A percentile compares a stretch with the other conserved stretches of the same genome.
Conservation (phyloP, 768 basidiomycete genomes). For the Tremella mesenterica region DNA sequence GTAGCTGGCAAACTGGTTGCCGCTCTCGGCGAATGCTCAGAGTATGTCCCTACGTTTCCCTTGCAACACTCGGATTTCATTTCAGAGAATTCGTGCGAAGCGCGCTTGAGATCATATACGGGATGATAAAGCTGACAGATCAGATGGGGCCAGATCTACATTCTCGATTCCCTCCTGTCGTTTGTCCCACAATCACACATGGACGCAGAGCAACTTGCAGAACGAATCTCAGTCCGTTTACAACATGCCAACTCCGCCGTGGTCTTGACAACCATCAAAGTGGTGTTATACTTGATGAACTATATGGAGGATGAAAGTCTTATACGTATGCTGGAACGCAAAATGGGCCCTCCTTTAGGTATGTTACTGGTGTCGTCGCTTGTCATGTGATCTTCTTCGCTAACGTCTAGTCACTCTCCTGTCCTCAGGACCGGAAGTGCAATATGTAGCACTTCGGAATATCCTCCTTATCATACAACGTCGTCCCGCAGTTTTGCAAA, state of each 20-base stretch:
- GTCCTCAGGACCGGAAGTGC: constrained; percentile 95
- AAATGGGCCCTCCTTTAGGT: constrained; percentile 98
- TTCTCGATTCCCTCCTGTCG: constrained; percentile 83
- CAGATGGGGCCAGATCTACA: constrained; percentile 99
- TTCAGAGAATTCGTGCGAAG: too few species aligned
- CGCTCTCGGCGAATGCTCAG: constrained; percentile 90
- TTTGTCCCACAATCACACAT: constrained; percentile 80
- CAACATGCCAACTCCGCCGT: constrained; percentile 99
- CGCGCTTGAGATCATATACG: neutral
- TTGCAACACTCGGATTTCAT: too few species aligned
- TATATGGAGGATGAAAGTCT: constrained; percentile 86
- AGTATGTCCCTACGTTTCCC: too few species aligned
- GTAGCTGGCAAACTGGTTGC: constrained; percentile 82
- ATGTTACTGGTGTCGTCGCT: constrained; percentile 11
- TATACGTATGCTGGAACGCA: constrained; percentile 85
- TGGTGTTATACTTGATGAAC: constrained; percentile 93
- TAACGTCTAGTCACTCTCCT: constrained; percentile 67
- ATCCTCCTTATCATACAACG: constrained; percentile 96
- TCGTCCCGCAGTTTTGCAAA: constrained; percentile 79
- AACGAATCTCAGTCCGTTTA: constrained; percentile 82
- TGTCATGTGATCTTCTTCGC: neutral
- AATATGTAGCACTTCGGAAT: constrained; percentile 94
- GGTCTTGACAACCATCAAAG: constrained; percentile 96
- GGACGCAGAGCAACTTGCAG: constrained; percentile 92
- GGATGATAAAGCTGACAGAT: neutral